Percentiles rank a stretch among this genome's conserved stretches.
Evolutionary conservation across 495 filamentous ascomycete species (phyloP).

Genomic region (Penicillium egyptiacum): DNA sequence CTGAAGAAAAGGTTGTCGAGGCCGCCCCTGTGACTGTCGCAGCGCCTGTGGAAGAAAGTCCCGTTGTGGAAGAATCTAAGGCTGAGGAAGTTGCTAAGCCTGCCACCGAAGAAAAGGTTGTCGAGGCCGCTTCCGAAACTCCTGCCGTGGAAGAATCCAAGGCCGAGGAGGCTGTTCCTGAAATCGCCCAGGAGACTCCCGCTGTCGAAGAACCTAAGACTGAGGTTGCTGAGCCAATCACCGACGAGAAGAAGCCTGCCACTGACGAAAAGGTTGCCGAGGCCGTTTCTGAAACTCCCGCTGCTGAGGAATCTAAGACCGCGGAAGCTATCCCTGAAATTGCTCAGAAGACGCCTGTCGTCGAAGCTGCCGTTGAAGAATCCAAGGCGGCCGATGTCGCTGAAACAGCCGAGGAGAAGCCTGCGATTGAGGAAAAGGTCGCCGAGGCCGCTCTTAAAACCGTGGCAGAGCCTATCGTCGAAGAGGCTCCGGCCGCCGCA

Average conservation of each 20-base stretch:
- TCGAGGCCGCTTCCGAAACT: slow-evolving; percentile 9
- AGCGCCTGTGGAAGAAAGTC: slow-evolving; percentile 12
- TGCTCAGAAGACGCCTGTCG: slow-evolving; percentile 1
- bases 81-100: slow-evolving; percentile 3
- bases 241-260: slow-evolving; percentile 9
- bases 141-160: slow-evolving; percentile 7
- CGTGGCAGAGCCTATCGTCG: background rate
- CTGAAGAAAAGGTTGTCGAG: slow-evolving; percentile 2
- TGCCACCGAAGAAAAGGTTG: slow-evolving; percentile 1
- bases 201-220: background rate
- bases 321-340: too few species aligned
- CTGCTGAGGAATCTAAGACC: slow-evolving; percentile 2
- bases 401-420: background rate
- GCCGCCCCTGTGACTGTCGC: slow-evolving; percentile 9
- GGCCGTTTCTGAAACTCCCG: slow-evolving; percentile 9
- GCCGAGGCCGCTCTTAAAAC: background rate
- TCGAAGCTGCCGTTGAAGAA: slow-evolving; percentile 10
- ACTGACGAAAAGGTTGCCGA: slow-evolving; percentile 2
- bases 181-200: background rate
- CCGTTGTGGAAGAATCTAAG: slow-evolving; percentile 4
- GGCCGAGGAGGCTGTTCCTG: slow-evolving; percentile 8
- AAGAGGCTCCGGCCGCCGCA: background rate
- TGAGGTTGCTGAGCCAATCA: slow-evolving; percentile 7
- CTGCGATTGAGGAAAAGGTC: background rate
- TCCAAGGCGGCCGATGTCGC: background rate